These are phyloP conservation scores for Peronosclerospora sorghi DNA, from an alignment of 352 stramenopile species.

Conservation along the genomic window DNA sequence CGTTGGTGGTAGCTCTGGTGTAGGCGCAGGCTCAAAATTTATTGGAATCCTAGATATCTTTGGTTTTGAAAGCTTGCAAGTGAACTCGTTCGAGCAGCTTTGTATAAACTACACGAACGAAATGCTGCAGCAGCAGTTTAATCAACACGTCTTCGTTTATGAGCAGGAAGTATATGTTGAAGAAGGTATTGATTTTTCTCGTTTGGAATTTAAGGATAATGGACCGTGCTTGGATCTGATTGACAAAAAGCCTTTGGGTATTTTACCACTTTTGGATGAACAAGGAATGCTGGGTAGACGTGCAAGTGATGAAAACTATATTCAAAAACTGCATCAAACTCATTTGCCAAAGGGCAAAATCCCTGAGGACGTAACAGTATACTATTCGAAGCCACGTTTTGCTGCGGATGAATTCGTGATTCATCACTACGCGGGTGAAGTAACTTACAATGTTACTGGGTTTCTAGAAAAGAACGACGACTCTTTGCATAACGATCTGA, in stretches of 20 bases:
- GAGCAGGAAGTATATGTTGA: conserved; percentile 96
- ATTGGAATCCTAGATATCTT: conserved; percentile 97
- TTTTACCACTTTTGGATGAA: conserved; percentile 92
- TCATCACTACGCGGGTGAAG: conserved; percentile 93
- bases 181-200: conserved; percentile 90
- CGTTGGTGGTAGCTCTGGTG: conserved; percentile 19
- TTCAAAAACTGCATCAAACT: conserved; percentile 87
- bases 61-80: conserved; percentile 92
- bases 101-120: conserved; percentile 96
- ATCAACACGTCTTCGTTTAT: conserved; percentile 95
- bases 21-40: conserved; percentile 43
- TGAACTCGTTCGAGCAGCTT: conserved; percentile 92
- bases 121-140: conserved; percentile 92
- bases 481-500: conserved; percentile 87
- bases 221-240: conserved; percentile 88
- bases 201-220: conserved; percentile 90
- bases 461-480: conserved; percentile 99
- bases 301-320: conserved; percentile 86
- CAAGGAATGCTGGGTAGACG: conserved; percentile 88
- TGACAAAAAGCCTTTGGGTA: conserved; percentile 87
- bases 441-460: conserved; percentile 92
- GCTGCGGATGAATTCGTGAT: conserved; percentile 93
- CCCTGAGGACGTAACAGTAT: conserved; percentile 61
- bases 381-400: conserved; percentile 81
- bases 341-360: conserved; percentile 73